Evolutionary conservation across 306 rosid species (phyloP).

Genomic region (Gillenia trifoliata): DNA sequence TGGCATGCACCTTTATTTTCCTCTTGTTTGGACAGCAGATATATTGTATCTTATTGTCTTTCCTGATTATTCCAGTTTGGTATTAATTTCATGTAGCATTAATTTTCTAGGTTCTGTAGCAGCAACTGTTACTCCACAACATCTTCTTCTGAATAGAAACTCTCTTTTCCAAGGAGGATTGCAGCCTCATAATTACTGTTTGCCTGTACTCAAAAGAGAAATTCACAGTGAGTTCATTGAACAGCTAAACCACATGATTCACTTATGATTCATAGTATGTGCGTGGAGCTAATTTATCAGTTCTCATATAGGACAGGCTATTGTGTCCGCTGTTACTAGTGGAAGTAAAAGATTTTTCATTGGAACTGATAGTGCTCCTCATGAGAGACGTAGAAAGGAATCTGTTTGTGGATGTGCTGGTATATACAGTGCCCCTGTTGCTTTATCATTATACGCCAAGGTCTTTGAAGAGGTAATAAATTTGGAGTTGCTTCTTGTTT

Average conservation of each 20-base stretch:
- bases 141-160: constrained; percentile 79
- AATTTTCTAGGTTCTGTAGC: constrained; percentile 54
- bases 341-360: constrained; percentile 83
- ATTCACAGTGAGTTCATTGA: constrained; percentile 56
- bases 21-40: constrained; percentile 1
- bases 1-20: not conserved
- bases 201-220: constrained; percentile 77
- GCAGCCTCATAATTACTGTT: constrained; percentile 92
- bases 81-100: constrained; percentile 6
- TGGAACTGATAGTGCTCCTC: constrained; percentile 97
- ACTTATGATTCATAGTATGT: not conserved
- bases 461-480: constrained; percentile 82
- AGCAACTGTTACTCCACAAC: constrained; percentile 91
- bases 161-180: constrained; percentile 89
- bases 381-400: constrained; percentile 75
- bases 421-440: constrained; percentile 75
- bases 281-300: not conserved
- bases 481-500: not conserved
- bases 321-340: constrained; percentile 76
- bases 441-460: constrained; percentile 78
- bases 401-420: constrained; percentile 87
- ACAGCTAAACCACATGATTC: not conserved
- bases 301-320: constrained; percentile 55
- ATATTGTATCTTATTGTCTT: not conserved
- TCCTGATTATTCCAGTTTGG: not conserved